Percentiles rank a stretch among this genome's conserved stretches.
Conservation (phyloP, 1,284 basidiomycete genomes). For the Fomes fomentarius region DNA sequence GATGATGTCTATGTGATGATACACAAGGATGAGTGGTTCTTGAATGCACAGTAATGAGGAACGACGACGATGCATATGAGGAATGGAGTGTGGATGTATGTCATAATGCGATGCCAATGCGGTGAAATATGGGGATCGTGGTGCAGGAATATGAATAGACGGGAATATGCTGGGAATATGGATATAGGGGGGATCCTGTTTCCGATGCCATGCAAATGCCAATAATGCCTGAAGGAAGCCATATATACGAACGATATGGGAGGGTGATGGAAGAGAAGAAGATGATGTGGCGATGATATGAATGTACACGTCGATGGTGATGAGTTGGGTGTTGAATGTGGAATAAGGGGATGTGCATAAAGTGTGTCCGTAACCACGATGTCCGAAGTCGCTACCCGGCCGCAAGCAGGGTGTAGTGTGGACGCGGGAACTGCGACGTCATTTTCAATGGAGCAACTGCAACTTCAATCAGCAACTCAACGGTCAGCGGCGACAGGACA, state of each 20-base stretch:
- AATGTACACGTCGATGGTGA: background rate
- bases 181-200: conserved; percentile 5
- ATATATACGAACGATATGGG: background rate
- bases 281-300: background rate
- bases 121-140: background rate
- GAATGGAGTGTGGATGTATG: background rate
- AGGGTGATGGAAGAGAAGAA: background rate
- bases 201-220: conserved; percentile 7
- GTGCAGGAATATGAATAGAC: conserved; percentile 1
- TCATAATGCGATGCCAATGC: background rate
- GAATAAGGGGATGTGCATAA: background rate
- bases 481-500: background rate
- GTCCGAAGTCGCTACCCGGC: conserved; percentile 2
- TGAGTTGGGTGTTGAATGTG: background rate
- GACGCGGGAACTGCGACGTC: too few species aligned
- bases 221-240: background rate
- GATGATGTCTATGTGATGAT: background rate
- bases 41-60: background rate
- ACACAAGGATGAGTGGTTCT: background rate
- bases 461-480: background rate
- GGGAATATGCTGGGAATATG: background rate
- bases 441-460: background rate
- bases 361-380: conserved; percentile 13
- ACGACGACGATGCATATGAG: background rate
- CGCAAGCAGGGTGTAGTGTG: background rate